Evolutionary conservation across 116 monocot genomes (phyloP), one percentile per base, ranked within the genome.

Genomic region (Cymodocea nodosa): DNA sequence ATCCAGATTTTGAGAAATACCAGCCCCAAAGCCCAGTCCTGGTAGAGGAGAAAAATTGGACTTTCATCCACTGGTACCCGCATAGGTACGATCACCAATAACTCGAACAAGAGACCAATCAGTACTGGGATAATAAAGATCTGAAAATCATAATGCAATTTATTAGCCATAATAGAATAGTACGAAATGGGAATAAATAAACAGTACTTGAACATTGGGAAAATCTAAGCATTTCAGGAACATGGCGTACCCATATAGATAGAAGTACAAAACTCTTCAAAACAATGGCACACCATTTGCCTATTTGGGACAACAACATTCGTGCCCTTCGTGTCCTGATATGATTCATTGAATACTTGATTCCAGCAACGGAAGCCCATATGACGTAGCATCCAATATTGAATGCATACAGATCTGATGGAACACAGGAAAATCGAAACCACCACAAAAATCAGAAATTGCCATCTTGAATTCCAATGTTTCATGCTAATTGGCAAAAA

Each of bases 1-100:
- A 88, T 97, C 97, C 97, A 97, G 49, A 91, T 87, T 71, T 97
- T 97, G 6, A 97, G 80, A 75, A 91, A 91, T 59, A 97, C 85
- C 4, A 97, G 67, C 13, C 97, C 97, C 57, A 97, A 67, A 60
- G 91, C 97, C 97, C 97, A 97, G 71, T 97, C 97, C 71, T 97
- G 97, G 68, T 97, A 97, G 51, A 97, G 61, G 18, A 97, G 88
- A 64, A 97, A 97, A 57, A 97, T 85, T 11, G 97, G 97, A 65
- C 91, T 91, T 67, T 97, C 86, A 76, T 91, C 92, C 55, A 97
- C 84, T 17, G 97, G 97, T 4, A 97, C 97, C 59, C 97, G 87
- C 83, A 91, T 82, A 0, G 97, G 97, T 12, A 97, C 97, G 68
- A 97, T 78, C 18, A 97, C 82, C 60, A 97, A 77, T 52, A 91